A percentile compares a stretch with the other conserved stretches of the same genome.
Conservation (phyloP, 75 land plant species). For the Chamaecyparis obtusa region DNA sequence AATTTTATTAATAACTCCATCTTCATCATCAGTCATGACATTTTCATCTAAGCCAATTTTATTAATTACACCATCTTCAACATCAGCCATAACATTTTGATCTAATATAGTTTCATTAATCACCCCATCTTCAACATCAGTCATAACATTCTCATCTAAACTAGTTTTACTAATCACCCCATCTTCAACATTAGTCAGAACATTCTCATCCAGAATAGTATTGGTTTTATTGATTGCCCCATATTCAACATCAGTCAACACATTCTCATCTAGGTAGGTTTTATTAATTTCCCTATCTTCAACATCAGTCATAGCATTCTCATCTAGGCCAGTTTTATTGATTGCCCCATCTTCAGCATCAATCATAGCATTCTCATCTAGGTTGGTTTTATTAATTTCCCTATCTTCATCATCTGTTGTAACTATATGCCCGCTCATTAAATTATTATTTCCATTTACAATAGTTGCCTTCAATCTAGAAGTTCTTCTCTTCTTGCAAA, state of each 20-base stretch:
- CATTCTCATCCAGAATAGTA: neutral
- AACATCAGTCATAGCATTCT: neutral
- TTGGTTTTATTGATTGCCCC: neutral
- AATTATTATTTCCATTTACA: neutral
- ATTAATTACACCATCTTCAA: neutral
- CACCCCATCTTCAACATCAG: neutral
- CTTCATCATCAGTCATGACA: no score
- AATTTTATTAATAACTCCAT: neutral
- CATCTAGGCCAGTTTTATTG: neutral
- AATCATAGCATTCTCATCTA: neutral
- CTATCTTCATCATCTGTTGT: neutral
- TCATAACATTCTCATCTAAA: neutral
- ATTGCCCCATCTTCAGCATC: neutral
- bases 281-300: no score
- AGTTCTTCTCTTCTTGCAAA: conserved; percentile 9
- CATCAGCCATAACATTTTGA: neutral
- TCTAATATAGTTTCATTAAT: neutral
- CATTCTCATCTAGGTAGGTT: neutral
- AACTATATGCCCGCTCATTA: neutral
- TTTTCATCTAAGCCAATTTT: neutral
- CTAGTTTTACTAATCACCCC: neutral
- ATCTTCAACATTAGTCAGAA: neutral
- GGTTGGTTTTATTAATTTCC: neutral
- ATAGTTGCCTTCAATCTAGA: neutral
- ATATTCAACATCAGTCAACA: neutral